A percentile compares a stretch with the other conserved stretches of the same genome.
These are phyloP conservation scores for Leptographium galeiforme DNA, from an alignment of 2,329 filamentous ascomycete species.

Conservation along the genomic window DNA sequence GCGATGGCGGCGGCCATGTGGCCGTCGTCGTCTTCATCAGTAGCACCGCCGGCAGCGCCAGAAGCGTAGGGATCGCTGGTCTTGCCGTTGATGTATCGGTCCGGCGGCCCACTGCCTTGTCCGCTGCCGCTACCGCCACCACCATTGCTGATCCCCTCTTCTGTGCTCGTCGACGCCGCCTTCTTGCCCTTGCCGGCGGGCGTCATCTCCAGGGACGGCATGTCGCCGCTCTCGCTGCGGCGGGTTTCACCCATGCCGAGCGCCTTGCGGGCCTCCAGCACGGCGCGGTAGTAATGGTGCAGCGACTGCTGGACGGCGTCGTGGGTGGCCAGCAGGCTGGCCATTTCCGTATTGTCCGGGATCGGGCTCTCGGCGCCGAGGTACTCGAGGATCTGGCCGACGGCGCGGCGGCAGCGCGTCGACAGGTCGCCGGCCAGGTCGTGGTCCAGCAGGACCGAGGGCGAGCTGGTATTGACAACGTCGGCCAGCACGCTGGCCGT, in stretches of 20 bases:
- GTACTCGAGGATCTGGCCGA: conserved; percentile 71
- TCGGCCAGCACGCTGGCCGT: conserved; percentile 88
- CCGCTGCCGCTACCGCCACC: conserved; percentile 1
- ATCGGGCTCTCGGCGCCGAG: conserved; percentile 66
- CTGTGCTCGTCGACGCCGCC: conserved; percentile 5
- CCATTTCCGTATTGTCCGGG: conserved; percentile 88
- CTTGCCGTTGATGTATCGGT: neutral
- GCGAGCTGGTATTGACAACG: conserved; percentile 73
- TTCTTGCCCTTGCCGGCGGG: conserved; percentile 16
- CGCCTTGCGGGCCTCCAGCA: conserved; percentile 49
- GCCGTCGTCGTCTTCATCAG: neutral
- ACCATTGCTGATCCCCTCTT: neutral
- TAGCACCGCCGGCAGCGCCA: neutral
- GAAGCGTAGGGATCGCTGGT: neutral
- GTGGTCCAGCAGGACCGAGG: conserved; percentile 60
- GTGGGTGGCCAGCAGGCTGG: conserved; percentile 86
- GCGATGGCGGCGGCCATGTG: conserved; percentile 11
- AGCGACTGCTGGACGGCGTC: conserved; percentile 76
- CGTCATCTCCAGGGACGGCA: conserved; percentile 6
- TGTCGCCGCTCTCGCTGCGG: conserved; percentile 17
- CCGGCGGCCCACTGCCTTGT: neutral
- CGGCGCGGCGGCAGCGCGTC: conserved; percentile 70
- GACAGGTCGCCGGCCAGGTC: conserved; percentile 91
- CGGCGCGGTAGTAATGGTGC: conserved; percentile 71
- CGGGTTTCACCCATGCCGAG: conserved; percentile 25